Conservation (phyloP, 2,329 filamentous ascomycete genomes). For the Allantophomopsis cytisporea region DNA sequence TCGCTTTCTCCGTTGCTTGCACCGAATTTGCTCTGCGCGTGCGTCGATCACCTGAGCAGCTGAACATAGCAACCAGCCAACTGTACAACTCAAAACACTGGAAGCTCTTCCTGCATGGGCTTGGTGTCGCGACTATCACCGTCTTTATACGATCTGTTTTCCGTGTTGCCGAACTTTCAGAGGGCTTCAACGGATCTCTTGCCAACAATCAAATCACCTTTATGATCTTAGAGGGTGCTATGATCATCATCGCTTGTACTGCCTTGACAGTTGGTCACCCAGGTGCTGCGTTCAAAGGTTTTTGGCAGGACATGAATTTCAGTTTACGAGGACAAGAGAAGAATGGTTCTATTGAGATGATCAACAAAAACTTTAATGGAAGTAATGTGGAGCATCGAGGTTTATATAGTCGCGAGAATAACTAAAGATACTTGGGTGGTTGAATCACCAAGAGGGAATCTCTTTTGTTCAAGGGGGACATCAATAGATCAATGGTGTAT, state of each 20-base stretch:
- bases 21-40: conserved; percentile 5
- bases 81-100: conserved; percentile 2
- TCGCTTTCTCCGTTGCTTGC: conserved; percentile 13
- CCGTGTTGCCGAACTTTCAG: conserved; percentile 40
- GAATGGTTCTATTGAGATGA: no score
- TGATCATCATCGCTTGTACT: conserved; percentile 18
- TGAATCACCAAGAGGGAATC: no score
- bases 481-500: no score
- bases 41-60: conserved; percentile 2
- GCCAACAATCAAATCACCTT: conserved; percentile 29
- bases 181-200: conserved; percentile 36
- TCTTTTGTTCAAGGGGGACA: no score
- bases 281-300: conserved; percentile 8
- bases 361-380: no score
- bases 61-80: conserved; percentile 4
- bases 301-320: conserved; percentile 4
- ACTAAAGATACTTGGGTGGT: no score
- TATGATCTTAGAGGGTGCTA: conserved; percentile 29
- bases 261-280: conserved; percentile 19
- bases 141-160: conserved; percentile 45
- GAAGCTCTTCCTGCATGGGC: conserved; percentile 4
- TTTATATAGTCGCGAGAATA: no score
- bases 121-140: conserved; percentile 30
- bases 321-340: no score
- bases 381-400: no score